Percentiles rank a stretch among this genome's conserved stretches.
Conservation (phyloP, 345 rosid species). For the Draba incana region DNA sequence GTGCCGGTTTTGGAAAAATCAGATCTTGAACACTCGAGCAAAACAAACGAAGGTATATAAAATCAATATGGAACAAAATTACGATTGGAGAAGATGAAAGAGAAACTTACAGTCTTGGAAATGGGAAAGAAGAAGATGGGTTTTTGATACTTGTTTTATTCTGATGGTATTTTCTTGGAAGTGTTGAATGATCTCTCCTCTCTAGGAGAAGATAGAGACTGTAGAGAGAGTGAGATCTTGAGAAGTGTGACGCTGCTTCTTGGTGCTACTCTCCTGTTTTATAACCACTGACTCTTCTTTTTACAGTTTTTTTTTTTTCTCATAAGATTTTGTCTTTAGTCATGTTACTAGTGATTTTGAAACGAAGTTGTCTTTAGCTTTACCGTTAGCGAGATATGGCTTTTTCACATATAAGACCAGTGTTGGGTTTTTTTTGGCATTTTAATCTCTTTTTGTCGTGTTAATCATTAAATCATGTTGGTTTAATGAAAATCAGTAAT, state of each 20-base stretch:
- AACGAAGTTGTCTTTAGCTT: neutral
- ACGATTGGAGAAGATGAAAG: constrained; percentile 19
- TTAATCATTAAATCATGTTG: too few species aligned
- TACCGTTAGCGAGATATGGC: too few species aligned
- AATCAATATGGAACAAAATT: neutral
- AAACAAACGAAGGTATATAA: constrained; percentile 12
- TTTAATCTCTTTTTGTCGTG: too few species aligned
- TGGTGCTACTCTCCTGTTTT: neutral
- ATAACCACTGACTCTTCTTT: constrained; percentile 10
- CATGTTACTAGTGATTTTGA: neutral
- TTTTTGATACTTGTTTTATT: neutral
- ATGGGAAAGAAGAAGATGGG: neutral
- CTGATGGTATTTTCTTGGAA: neutral
- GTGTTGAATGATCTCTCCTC: constrained; percentile 30
- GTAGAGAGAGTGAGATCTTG: constrained; percentile 30
- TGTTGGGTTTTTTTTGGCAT: too few species aligned
- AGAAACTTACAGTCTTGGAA: constrained; percentile 28
- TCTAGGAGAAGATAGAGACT: constrained; percentile 9
- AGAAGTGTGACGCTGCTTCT: constrained; percentile 23
- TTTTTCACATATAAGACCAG: too few species aligned
- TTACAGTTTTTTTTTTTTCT: neutral
- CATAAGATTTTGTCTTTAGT: neutral
- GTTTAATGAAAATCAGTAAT: too few species aligned
- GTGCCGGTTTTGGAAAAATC: constrained; percentile 3
- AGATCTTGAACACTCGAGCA: constrained; percentile 27